Conservation (phyloP, 805 yeast species). For the Kazachstania viticola region DNA sequence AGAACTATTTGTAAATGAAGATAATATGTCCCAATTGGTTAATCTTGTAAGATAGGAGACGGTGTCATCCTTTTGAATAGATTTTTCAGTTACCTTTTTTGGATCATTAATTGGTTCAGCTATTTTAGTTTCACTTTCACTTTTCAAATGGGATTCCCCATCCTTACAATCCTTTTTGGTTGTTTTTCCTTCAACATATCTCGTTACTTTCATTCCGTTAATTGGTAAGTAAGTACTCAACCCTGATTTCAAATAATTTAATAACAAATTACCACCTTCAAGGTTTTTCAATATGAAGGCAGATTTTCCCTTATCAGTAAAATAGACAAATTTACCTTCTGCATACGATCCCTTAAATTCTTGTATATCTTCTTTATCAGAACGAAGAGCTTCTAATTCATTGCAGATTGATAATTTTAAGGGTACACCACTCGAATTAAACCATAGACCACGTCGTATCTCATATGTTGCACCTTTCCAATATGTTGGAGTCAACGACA, state of each 20-base stretch:
- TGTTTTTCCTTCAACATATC: no score
- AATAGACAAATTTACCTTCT: conserved; percentile 22
- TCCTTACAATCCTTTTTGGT: not conserved
- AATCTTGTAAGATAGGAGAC: conserved; percentile 1
- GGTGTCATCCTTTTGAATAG: not conserved
- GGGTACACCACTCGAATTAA: conserved; percentile 45
- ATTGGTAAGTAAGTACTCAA: conserved; percentile 28
- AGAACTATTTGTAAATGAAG: not conserved
- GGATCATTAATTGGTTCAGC: not conserved
- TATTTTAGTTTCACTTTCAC: not conserved
- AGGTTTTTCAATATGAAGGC: conserved; percentile 38
- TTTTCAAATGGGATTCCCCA: conserved; percentile 13
- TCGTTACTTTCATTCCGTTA: conserved; percentile 34
- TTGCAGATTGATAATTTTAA: conserved; percentile 37
- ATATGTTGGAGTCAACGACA: conserved; percentile 55
- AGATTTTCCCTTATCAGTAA: conserved; percentile 27
- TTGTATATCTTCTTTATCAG: conserved; percentile 1
- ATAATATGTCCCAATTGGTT: conserved; percentile 5
- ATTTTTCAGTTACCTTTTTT: not conserved
- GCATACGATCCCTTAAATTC: conserved; percentile 1
- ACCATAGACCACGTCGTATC: conserved; percentile 82
- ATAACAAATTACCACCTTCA: conserved; percentile 31
- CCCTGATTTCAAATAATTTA: conserved; percentile 27
- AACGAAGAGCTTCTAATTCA: conserved; percentile 38
- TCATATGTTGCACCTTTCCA: conserved; percentile 87